Percentiles rank a stretch among this genome's conserved stretches.
Evolutionary conservation across 441 rosid genomes (phyloP).

Genomic region (Aquilaria agallochum): DNA sequence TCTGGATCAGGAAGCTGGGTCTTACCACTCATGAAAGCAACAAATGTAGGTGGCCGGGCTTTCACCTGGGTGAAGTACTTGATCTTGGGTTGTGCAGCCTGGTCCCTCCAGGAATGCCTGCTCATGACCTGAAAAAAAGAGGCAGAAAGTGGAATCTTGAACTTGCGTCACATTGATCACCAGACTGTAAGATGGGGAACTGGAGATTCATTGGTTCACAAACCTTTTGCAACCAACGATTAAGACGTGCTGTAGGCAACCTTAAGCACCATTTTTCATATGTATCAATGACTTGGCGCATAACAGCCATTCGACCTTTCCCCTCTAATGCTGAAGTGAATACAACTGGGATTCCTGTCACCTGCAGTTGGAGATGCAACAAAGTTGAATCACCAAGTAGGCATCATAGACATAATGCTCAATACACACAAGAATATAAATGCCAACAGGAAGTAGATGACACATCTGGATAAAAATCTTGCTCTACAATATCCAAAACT

Average conservation of each 20-base stretch:
- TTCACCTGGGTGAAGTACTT: constrained; percentile 96
- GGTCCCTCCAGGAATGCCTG: constrained; percentile 95
- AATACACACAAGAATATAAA: not conserved
- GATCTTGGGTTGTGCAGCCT: constrained; percentile 79
- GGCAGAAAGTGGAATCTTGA: not conserved
- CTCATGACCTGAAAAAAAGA: constrained; percentile 65
- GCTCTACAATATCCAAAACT: too few species aligned
- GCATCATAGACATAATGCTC: not conserved
- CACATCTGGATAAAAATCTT: too few species aligned
- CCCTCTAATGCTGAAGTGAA: constrained; percentile 87
- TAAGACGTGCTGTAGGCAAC: constrained; percentile 83
- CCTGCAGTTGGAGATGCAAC: constrained; percentile 33
- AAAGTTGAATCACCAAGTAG: not conserved
- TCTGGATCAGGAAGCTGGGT: constrained; percentile 59
- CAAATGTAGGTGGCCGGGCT: constrained; percentile 96
- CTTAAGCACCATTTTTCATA: constrained; percentile 86
- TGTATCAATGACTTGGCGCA: constrained; percentile 65
- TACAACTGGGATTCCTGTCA: constrained; percentile 76
- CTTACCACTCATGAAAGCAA: constrained; percentile 76
- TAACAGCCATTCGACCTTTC: constrained; percentile 66
- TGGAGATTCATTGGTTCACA: constrained; percentile 7
- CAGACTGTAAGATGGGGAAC: not conserved
- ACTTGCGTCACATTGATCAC: not conserved
- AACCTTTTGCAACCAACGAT: constrained; percentile 92
- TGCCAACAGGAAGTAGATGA: not conserved